Percentiles rank a stretch among this genome's conserved stretches.
Conservation (phyloP, 2,329 filamentous ascomycete species). For the Fusarium tjaetaba region DNA sequence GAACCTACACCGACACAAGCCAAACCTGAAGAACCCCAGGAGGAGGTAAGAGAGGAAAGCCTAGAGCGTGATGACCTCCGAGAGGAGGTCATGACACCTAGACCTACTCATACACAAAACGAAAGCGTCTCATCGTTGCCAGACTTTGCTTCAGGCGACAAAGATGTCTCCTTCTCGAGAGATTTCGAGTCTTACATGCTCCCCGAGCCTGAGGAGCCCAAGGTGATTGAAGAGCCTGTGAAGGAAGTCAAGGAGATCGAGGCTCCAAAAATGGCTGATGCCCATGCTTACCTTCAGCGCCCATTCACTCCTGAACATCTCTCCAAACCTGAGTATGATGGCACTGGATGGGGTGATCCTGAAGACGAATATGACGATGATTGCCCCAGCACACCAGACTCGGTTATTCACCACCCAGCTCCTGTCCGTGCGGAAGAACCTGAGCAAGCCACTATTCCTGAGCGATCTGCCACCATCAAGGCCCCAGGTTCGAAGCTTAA, state of each 20-base stretch:
- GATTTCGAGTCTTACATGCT: slow-evolving; percentile 60
- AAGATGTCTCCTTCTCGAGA: slow-evolving; percentile 53
- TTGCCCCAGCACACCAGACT: slow-evolving; percentile 80
- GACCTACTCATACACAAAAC: slow-evolving; percentile 49
- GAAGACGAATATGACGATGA: slow-evolving; percentile 62
- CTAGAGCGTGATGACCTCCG: slow-evolving; percentile 38
- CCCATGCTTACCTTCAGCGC: slow-evolving; percentile 52
- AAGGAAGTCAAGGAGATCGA: slow-evolving; percentile 37
- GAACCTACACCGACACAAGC: slow-evolving; percentile 40
- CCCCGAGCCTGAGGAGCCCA: slow-evolving; percentile 49
- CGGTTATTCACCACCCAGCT: slow-evolving; percentile 84
- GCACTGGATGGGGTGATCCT: slow-evolving; percentile 68
- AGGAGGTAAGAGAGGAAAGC: slow-evolving; percentile 48
- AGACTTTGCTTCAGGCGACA: slow-evolving; percentile 49
- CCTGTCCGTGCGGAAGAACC: slow-evolving; percentile 50
- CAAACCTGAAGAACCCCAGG: slow-evolving; percentile 44
- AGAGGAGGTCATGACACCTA: slow-evolving; percentile 63
- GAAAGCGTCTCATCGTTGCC: slow-evolving; percentile 48
- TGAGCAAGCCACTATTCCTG: slow-evolving; percentile 73
- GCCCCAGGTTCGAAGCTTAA: slow-evolving; percentile 87
- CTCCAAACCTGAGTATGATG: slow-evolving; percentile 71
- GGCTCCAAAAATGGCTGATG: slow-evolving; percentile 49
- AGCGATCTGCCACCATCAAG: slow-evolving; percentile 87
- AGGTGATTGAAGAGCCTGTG: slow-evolving; percentile 45
- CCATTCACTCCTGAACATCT: slow-evolving; percentile 62